Base-by-base conservation (phyloP, 495 filamentous ascomycete genomes). In the Xylaria flabelliformis region DNA sequence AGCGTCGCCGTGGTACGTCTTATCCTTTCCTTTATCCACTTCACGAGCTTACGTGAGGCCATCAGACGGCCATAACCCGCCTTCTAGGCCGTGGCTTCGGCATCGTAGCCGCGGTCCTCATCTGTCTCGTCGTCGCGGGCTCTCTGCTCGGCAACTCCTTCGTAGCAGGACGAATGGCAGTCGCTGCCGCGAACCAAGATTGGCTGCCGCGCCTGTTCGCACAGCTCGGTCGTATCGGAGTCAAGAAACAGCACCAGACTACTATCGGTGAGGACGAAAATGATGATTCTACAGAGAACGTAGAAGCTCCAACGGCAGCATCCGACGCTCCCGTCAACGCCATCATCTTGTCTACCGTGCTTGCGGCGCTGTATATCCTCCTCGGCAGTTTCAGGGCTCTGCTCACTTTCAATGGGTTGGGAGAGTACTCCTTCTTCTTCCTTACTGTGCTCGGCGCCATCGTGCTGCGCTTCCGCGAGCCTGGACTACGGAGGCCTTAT, bases 351-450 rank as follows among this genome's bases (percentile, higher is more conserved):
- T 83, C 83, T 9, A 79, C 82, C 0, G 65, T 83, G 21, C 81
- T 89, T 12, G 82, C 87, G 2, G 74, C 83, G 0, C 46, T 88
- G 9, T 90, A 89, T 74, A 88, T 89, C 46, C 76, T 88, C 21
- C 75, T 89, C 4, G 88, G 87, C 3, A 89, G 80, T 73, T 89
- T 90, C 80, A 83, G 86, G 6, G 82, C 83, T 1, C 80, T 90
- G 3, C 74, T 90, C 9, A 89, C 86, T 3, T 87, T 89, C 75
- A 87, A 87, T 71, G 87, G 88, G 0, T 76, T 89, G 4, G 86
- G 83, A 13, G 88, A 89, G 74, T 89, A 87, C 70, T 80, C 84
- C 0, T 88, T 90, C 77, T 90, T 89, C 80, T 87, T 88, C 72
- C 77, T 90, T 7, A 88, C 86, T 3, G 85, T 88, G 4, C 69